Base-by-base conservation (phyloP, 495 filamentous ascomycete genomes). In the Penicillium paxilli region DNA sequence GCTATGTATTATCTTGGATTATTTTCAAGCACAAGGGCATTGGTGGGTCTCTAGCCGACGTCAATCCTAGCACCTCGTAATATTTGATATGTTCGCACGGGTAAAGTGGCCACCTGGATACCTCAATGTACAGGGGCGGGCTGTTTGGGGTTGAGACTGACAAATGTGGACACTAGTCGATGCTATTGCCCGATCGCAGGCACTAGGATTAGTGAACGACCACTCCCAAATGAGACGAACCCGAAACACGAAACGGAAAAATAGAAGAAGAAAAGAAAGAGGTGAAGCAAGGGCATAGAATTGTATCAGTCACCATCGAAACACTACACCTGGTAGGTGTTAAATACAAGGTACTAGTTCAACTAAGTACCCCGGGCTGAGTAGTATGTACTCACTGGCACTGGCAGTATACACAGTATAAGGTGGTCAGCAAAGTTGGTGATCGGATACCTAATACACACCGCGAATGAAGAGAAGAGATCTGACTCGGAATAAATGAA, bases 241-340 rank as follows among this genome's bases (percentile, higher is more conserved):
- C 30, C 35, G 35, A 40, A 23, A 42, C 4, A 21, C 45, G 40
- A 51, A 57, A 46, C n/a, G 50, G 8, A 47, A 51, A 47, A 25
- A 33, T 46, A 17, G 21, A 23, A 42, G 23, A 42, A 42, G 19
- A 38, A 38, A 38, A 38, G 35, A 19, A 14, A 19, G 11, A 38
- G 35, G 16, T 5, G 44, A 58, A 47, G 44, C 51, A 54, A 52
- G 55, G 55, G 45, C 52, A 44, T 33, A 28, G 22, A n/a, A 52
- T 44, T 17, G 40, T 56, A 46, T 45, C 22, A 37, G 55, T 57
- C 55, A 52, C 37, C 44, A 58, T 54, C 30, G 46, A 54, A 59
- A 59, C 40, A 12, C 40, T 21, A 26, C 35, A n/a, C 35, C 35
- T 38, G 16, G 26, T 5, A 5, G 26, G 26, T 5, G 5, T 5